phyloP scores from a whole-genome alignment of 2,329 filamentous ascomycete species.

The Stagonosporopsis tanaceti region DNA sequence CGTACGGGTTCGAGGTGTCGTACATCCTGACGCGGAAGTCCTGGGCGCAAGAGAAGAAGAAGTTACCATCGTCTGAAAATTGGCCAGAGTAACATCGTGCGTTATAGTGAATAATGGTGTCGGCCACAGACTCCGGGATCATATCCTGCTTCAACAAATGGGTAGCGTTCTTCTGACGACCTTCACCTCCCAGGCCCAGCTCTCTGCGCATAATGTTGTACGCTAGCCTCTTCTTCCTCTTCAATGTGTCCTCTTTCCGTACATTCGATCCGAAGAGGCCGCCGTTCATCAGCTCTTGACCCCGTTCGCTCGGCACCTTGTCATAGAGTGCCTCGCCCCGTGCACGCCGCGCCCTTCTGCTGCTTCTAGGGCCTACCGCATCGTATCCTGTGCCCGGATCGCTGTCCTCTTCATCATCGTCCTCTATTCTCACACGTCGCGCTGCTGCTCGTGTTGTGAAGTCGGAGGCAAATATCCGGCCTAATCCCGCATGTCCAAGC shows the following conservation, averaged over 20 bases:
- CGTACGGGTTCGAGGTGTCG: conserved; percentile 92
- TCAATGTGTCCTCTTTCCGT: conserved; percentile 58
- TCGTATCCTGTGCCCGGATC: conserved; percentile 50
- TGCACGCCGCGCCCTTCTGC: conserved; percentile 50
- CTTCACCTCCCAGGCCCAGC: conserved; percentile 71
- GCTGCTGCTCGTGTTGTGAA: conserved; percentile 30
- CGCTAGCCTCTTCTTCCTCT: conserved; percentile 68
- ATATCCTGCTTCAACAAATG: conserved; percentile 76
- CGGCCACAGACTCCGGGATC: conserved; percentile 78
- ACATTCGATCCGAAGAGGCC: conserved; percentile 80
- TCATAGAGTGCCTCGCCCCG: conserved; percentile 68
- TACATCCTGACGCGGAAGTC: conserved; percentile 97
- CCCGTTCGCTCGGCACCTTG: conserved; percentile 82
- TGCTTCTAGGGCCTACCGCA: conserved; percentile 39
- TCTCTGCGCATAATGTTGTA: conserved; percentile 82
- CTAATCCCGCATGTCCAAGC: conserved; percentile 62
- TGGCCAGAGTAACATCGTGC: conserved; percentile 91
- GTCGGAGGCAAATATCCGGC: conserved; percentile 57
- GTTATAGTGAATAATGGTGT: conserved; percentile 88
- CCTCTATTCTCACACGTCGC: conserved; percentile 30
- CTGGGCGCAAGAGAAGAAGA: conserved; percentile 91
- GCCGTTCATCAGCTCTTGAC: conserved; percentile 79
- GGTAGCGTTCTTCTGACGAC: conserved; percentile 67
- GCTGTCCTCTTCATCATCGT: conserved; percentile 49
- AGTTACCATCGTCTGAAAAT: conserved; percentile 96